These are phyloP conservation scores for Phytophthora hybrid DNA, from an alignment of 352 stramenopile genomes.

Conservation along the genomic window DNA sequence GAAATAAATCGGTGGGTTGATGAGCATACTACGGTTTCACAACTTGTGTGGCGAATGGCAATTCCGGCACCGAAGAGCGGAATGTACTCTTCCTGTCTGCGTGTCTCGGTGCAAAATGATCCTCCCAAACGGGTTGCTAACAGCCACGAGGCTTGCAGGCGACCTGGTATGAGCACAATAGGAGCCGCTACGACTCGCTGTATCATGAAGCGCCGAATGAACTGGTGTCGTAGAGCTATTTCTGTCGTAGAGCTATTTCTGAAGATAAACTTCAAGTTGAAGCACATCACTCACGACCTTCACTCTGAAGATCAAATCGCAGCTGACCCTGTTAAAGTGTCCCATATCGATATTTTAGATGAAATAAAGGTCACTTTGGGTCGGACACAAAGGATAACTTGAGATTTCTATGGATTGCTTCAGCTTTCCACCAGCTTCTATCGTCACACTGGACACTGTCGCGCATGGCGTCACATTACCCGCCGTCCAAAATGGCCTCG, in stretches of 20 bases:
- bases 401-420: neutral
- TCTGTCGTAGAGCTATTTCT: neutral
- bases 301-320: constrained; percentile 4
- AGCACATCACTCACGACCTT: constrained; percentile 34
- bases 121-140: neutral
- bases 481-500: constrained; percentile 7
- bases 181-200: neutral
- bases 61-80: neutral
- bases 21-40: neutral
- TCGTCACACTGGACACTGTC: neutral
- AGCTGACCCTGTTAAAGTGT: neutral
- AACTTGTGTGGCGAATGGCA: neutral
- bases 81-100: neutral
- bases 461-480: constrained; percentile 18
- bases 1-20: neutral
- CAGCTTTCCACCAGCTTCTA: neutral
- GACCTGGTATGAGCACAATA: neutral
- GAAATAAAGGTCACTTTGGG: neutral
- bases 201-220: neutral
- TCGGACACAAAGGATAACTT: neutral
- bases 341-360: neutral
- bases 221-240: neutral
- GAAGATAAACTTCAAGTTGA: constrained; percentile 26
- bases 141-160: neutral
- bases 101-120: neutral